Conservation (phyloP, 208 protist species). For the Leishmania aethiopica region DNA sequence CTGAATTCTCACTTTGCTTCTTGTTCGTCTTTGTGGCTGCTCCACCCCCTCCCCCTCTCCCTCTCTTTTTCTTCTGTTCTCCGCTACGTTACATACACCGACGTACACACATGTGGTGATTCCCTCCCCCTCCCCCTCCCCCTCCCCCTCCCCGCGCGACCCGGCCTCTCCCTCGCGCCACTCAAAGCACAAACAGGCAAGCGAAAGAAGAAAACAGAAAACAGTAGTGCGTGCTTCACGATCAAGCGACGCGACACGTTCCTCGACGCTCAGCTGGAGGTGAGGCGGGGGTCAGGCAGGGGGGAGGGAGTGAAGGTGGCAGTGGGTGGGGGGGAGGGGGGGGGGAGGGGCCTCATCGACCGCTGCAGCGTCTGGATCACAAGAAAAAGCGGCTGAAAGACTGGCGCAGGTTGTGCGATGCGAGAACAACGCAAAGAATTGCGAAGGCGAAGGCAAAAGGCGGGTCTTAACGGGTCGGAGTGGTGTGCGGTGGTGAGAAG, state of each 20-base stretch:
- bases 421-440: neutral
- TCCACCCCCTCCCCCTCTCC: too few species aligned
- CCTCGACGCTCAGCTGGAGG: neutral
- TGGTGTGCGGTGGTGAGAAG: neutral
- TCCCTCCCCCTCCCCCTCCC: neutral
- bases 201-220: neutral
- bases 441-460: neutral
- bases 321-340: too few species aligned
- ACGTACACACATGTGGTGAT: too few species aligned
- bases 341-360: neutral
- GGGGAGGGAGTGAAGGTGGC: neutral
- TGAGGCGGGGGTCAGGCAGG: neutral
- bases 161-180: neutral
- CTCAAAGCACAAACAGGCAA: too few species aligned
- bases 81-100: too few species aligned
- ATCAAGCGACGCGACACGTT: neutral
- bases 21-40: neutral
- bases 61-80: neutral
- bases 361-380: neutral
- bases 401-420: neutral
- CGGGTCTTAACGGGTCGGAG: neutral
- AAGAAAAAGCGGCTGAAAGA: neutral
- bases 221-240: neutral
- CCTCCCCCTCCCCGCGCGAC: neutral
- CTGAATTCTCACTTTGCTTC: too few species aligned